Percentiles rank a stretch among this genome's conserved stretches.
Evolutionary conservation across 108 stramenopile genomes (phyloP).

Genomic region (Nitzschia sp.): DNA sequence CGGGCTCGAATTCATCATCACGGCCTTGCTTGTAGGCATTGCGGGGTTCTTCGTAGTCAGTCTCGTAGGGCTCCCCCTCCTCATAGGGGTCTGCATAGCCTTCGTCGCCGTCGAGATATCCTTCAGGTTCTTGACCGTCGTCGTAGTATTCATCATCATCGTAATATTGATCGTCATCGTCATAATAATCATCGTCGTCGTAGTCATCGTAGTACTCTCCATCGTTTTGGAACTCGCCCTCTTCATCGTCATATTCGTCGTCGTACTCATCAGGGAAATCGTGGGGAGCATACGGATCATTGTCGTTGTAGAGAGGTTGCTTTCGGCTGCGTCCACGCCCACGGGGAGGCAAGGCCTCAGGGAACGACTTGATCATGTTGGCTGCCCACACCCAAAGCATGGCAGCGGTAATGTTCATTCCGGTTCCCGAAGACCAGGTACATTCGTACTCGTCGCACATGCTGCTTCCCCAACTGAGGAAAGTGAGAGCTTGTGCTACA

Average conservation of each 20-base stretch:
- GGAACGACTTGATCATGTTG: conserved; percentile 46
- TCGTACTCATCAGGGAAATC: conserved; percentile 18
- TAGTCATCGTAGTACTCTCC: conserved; percentile 17
- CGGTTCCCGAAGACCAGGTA: conserved; percentile 37
- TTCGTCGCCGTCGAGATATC: conserved; percentile 16
- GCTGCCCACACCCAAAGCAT: conserved; percentile 48
- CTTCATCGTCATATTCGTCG: conserved; percentile 4
- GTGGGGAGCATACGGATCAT: conserved; percentile 18
- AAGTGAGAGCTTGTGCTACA: conserved; percentile 29
- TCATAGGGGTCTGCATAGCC: not conserved
- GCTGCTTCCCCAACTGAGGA: conserved; percentile 38
- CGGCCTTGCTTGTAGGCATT: conserved; percentile 12
- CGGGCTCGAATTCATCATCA: conserved; percentile 19
- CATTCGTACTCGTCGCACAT: conserved; percentile 36
- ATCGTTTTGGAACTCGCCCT: conserved; percentile 9
- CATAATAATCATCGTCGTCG: conserved; percentile 24
- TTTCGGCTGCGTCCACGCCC: conserved; percentile 7
- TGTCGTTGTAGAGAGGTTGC: conserved; percentile 8
- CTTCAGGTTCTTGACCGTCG: not conserved
- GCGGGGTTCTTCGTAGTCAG: conserved; percentile 15
- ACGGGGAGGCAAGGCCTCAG: conserved; percentile 38
- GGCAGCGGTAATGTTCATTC: conserved; percentile 38
- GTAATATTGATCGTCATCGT: conserved; percentile 22
- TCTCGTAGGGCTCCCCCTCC: conserved; percentile 15
- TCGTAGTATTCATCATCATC: conserved; percentile 11